Evolutionary conservation across 495 filamentous ascomycete genomes (phyloP), one percentile per base, ranked within the genome.

Genomic region (Penicillium bovifimosum): DNA sequence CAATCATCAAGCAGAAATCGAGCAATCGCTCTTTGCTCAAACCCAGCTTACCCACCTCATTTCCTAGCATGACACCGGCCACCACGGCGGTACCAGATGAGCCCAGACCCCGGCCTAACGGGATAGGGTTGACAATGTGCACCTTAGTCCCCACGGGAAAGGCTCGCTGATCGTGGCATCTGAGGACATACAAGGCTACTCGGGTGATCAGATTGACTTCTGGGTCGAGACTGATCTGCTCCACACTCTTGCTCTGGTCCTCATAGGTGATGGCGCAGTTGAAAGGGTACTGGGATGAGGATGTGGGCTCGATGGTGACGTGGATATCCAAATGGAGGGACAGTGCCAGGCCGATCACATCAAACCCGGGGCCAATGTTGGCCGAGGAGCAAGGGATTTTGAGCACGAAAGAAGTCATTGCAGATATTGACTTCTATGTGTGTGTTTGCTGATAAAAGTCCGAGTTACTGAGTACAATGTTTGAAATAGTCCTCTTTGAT

Each of bases 351-450:
- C 93, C 93, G 68, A 96, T 91, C 61, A 96, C 92, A 70, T 98
- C 93, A 75, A 96, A 98, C 13, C 93, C 93, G 27, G 93, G 93
- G 38, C 86, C 91, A 63, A 96, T 95, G 76, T 96, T 96, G 63
- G 91, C 91, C 7, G 89, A 95, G 42, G 91, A 96, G 74, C 90
- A 95, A 38, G 91, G 91, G 14, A 76, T 83, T 60, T 72, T 76
- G 67, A 86, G 83, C 46, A 75, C 66, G 64, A 84, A 85, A 6
- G 76, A 79, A 59, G 78, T 68, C 63, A 66, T 71, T 31, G n/a
- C 47, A 43, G 34, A 33, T 5, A 17, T 46, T 24, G 41, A 6
- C 13, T 48, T 28, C 13, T 6, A 42, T 14, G 40, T 14, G 32
- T 40, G 11, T 11, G 49, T 46, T 20, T 45, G 24, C 36, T 8